These are phyloP conservation scores for Schizosaccharomyces cryophilus DNA, from an alignment of 805 yeast species.

Conservation along the genomic window DNA sequence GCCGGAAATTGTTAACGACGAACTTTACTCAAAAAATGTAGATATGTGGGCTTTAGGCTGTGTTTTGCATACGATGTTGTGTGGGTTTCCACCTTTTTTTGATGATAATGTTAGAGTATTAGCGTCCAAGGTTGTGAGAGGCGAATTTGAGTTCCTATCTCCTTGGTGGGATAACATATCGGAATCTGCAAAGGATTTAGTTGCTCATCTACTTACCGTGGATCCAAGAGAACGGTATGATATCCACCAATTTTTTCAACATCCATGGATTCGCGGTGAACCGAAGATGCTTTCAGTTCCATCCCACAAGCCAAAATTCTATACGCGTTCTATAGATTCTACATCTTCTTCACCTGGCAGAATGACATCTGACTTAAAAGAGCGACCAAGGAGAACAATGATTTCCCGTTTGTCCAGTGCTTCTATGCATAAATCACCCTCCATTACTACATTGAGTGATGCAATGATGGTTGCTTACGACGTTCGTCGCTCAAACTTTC, in stretches of 20 bases:
- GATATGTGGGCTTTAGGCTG: slow-evolving; percentile 99
- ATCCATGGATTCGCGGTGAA: slow-evolving; percentile 42
- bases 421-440: not conserved
- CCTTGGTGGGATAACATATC: slow-evolving; percentile 86
- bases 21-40: slow-evolving; percentile 73
- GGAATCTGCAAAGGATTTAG: slow-evolving; percentile 42
- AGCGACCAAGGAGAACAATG: not conserved
- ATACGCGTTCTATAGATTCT: not conserved
- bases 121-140: slow-evolving; percentile 54
- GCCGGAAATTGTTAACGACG: slow-evolving; percentile 89
- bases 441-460: not conserved
- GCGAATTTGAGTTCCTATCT: slow-evolving; percentile 46
- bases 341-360: not conserved
- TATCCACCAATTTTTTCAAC: slow-evolving; percentile 43
- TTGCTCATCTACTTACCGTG: slow-evolving; percentile 40
- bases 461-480: slow-evolving; percentile 1
- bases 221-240: slow-evolving; percentile 45
- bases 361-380: too few species aligned
- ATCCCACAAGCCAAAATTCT: not conserved
- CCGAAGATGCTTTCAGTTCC: not conserved
- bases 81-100: slow-evolving; percentile 96
- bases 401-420: not conserved
- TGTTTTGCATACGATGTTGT: slow-evolving; percentile 70
- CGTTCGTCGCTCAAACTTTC: not conserved
- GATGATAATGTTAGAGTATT: slow-evolving; percentile 45